Percentiles rank a stretch among this genome's conserved stretches.
Evolutionary conservation across 108 stramenopile species (phyloP).

Genomic region (Cyclotella choctawhatcheeana): DNA sequence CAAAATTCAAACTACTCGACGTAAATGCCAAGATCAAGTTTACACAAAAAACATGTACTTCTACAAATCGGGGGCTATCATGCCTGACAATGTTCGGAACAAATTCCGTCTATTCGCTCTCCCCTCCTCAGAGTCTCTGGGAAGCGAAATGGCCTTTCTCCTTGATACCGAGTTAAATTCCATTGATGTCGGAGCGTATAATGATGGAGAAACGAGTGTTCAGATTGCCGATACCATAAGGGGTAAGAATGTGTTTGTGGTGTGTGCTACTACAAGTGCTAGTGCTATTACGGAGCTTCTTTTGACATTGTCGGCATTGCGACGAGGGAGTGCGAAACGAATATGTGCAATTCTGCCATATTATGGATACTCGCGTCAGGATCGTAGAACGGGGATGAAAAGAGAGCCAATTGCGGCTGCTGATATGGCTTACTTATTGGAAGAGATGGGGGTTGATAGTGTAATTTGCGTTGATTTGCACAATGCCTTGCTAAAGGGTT

Average conservation of each 20-base stretch:
- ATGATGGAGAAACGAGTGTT: conserved; percentile 83
- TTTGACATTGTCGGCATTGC: conserved; percentile 70
- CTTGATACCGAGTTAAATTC: conserved; percentile 66
- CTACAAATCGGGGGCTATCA: conserved; percentile 61
- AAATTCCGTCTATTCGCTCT: conserved; percentile 80
- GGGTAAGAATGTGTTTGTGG: conserved; percentile 83
- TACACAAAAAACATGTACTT: conserved; percentile 86
- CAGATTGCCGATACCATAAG: conserved; percentile 70
- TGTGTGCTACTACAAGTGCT: conserved; percentile 70
- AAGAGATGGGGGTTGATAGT: conserved; percentile 88
- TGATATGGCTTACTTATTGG: conserved; percentile 82
- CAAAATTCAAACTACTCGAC: conserved; percentile 22
- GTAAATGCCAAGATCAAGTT: conserved; percentile 47
- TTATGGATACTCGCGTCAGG: conserved; percentile 88
- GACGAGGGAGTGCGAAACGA: conserved; percentile 78
- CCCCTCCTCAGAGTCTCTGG: conserved; percentile 67
- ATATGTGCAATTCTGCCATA: conserved; percentile 90
- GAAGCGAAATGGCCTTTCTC: conserved; percentile 78
- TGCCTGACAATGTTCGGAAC: conserved; percentile 44
- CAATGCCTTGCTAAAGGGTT: conserved; percentile 67
- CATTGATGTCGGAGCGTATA: conserved; percentile 71
- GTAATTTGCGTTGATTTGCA: conserved; percentile 89
- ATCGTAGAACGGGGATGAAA: conserved; percentile 56
- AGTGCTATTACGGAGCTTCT: conserved; percentile 84
- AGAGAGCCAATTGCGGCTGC: conserved; percentile 87